Percentiles rank a stretch among this genome's conserved stretches.
Evolutionary conservation across 1,139 yeast species (phyloP).

Genomic region (Zygosaccharomyces pseudobailii): DNA sequence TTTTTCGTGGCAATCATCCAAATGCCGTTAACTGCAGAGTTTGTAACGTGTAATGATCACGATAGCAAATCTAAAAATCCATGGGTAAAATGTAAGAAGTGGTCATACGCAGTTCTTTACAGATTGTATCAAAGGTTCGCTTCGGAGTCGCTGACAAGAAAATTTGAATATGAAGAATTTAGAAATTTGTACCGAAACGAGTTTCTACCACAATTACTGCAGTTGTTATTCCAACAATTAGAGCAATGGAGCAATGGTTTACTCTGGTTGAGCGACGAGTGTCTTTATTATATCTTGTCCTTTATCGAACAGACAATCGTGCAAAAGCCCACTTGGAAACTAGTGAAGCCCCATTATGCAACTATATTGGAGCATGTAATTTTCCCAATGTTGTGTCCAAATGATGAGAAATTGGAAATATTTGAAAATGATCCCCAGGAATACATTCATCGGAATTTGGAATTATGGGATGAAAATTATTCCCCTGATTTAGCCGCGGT

Average conservation of each 20-base stretch:
- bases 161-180: slow-evolving; percentile 50
- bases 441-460: slow-evolving; percentile 76
- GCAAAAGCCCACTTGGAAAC: slow-evolving; percentile 64
- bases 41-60: slow-evolving; percentile 43
- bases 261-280: slow-evolving; percentile 66
- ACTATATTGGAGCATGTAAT: slow-evolving; percentile 66
- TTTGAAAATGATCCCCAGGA: slow-evolving; percentile 91
- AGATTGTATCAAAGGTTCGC: slow-evolving; percentile 76
- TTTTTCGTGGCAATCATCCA: slow-evolving; percentile 69
- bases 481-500: slow-evolving; percentile 69
- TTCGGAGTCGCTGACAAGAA: slow-evolving; percentile 45
- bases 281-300: slow-evolving; percentile 61
- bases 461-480: slow-evolving; percentile 53
- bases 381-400: slow-evolving; percentile 73
- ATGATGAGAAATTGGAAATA: slow-evolving; percentile 61
- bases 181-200: slow-evolving; percentile 44
- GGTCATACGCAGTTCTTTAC: slow-evolving; percentile 79
- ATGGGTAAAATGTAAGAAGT: slow-evolving; percentile 80
- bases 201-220: slow-evolving; percentile 70
- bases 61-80: slow-evolving; percentile 46
- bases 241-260: slow-evolving; percentile 65
- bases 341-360: slow-evolving; percentile 66
- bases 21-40: slow-evolving; percentile 49
- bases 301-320: slow-evolving; percentile 69
- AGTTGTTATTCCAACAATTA: slow-evolving; percentile 58